Evolutionary conservation across 2,329 filamentous ascomycete genomes (phyloP).

Genomic region (Magnaporthiopsis incrustans): DNA sequence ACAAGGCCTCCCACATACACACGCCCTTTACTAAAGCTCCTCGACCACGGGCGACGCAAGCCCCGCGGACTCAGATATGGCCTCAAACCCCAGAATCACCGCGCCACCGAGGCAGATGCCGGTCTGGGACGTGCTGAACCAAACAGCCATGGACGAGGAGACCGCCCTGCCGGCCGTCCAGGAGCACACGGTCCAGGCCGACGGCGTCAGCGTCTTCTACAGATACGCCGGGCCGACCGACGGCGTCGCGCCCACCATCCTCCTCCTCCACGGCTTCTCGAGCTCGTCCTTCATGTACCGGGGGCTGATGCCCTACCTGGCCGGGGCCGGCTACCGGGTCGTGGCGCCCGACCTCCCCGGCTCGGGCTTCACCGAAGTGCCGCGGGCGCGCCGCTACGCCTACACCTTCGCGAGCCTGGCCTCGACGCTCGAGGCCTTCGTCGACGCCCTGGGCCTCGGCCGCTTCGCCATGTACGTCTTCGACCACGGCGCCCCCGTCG

Average conservation of each 20-base stretch:
- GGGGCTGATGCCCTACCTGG: constrained; percentile 34
- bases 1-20: neutral
- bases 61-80: neutral
- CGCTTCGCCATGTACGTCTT: constrained; percentile 52
- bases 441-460: constrained; percentile 35
- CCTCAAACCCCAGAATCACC: neutral
- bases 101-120: neutral
- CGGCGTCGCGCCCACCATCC: constrained; percentile 23
- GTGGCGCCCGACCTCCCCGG: constrained; percentile 53
- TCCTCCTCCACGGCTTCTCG: constrained; percentile 39
- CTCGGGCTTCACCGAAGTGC: constrained; percentile 48
- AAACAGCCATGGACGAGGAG: neutral
- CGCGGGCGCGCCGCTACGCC: constrained; percentile 30
- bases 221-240: constrained; percentile 22
- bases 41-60: neutral
- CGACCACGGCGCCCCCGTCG: constrained; percentile 53
- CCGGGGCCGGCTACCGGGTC: constrained; percentile 27
- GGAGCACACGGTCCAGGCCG: constrained; percentile 7
- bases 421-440: constrained; percentile 37
- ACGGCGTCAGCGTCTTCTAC: constrained; percentile 33
- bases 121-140: neutral
- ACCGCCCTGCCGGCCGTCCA: neutral
- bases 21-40: neutral
- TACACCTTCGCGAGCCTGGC: constrained; percentile 49
- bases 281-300: constrained; percentile 35